Conservation (phyloP, 345 rosid species). For the Passiflora organensis region DNA sequence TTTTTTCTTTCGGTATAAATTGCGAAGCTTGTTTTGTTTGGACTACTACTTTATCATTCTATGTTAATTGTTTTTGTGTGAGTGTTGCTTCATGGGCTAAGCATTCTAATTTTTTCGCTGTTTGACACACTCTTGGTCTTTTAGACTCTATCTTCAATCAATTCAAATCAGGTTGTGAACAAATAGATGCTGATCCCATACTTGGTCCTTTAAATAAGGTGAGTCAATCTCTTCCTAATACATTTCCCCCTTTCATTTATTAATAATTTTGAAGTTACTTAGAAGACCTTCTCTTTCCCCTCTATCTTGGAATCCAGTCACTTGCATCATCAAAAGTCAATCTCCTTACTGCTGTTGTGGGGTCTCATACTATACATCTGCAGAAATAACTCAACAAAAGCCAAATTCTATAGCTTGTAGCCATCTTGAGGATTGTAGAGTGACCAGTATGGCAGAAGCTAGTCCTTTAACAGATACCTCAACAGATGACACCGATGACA, state of each 20-base stretch:
- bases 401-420: conserved; percentile 41
- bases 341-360: conserved; percentile 27
- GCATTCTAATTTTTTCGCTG: background rate
- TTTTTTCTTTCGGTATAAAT: background rate
- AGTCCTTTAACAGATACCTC: conserved; percentile 87
- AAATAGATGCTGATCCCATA: conserved; percentile 38
- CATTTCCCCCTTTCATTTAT: background rate
- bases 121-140: conserved; percentile 6
- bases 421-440: conserved; percentile 54
- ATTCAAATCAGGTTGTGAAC: conserved; percentile 42
- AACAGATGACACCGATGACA: conserved; percentile 83
- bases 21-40: background rate
- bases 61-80: background rate
- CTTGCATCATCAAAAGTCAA: conserved; percentile 34
- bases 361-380: conserved; percentile 26
- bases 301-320: conserved; percentile 22
- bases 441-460: conserved; percentile 64
- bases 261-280: conserved; percentile 10
- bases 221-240: conserved; percentile 5
- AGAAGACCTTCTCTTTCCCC: conserved; percentile 7
- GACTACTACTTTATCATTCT: background rate
- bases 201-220: conserved; percentile 50
- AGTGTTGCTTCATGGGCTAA: background rate
- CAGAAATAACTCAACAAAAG: conserved; percentile 36
- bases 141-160: conserved; percentile 52